phyloP scores from a whole-genome alignment of 176 grass and related monocot species.

The Pharus latifolius region DNA sequence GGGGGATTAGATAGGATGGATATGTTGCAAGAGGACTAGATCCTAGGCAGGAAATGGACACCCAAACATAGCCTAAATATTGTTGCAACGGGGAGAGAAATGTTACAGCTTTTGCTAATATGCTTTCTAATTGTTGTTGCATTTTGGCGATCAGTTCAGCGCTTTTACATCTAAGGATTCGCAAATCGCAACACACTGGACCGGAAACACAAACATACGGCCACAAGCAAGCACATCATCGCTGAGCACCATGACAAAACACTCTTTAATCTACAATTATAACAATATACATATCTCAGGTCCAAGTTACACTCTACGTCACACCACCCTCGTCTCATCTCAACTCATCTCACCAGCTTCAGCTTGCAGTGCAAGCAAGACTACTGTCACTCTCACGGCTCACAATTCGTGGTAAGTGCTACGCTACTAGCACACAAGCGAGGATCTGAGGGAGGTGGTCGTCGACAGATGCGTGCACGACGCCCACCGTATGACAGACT shows the following conservation, averaged over 20 bases:
- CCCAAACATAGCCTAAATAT: too few relatives aligned
- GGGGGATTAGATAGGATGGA: too few relatives aligned
- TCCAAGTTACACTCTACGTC: constrained; percentile 28
- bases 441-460: constrained; percentile 64
- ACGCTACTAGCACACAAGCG: constrained; percentile 73
- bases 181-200: too few relatives aligned
- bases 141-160: too few relatives aligned
- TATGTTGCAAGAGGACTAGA: too few relatives aligned
- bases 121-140: too few relatives aligned
- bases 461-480: constrained; percentile 78
- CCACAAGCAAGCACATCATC: neutral
- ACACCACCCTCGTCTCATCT: neutral
- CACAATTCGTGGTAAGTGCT: too few relatives aligned
- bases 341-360: neutral
- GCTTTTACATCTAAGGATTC: too few relatives aligned
- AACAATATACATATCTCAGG: constrained; percentile 14
- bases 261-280: constrained; percentile 8
- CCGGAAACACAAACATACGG: too few relatives aligned
- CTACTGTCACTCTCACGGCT: neutral
- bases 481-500: constrained; percentile 88
- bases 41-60: too few relatives aligned
- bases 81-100: too few relatives aligned
- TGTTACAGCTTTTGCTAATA: too few relatives aligned
- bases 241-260: neutral
- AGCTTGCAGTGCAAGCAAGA: neutral